A percentile compares a stretch with the other conserved stretches of the same genome.
These are phyloP conservation scores for Agrocybe chaxingu DNA, from an alignment of 768 basidiomycete genomes.

Conservation along the genomic window DNA sequence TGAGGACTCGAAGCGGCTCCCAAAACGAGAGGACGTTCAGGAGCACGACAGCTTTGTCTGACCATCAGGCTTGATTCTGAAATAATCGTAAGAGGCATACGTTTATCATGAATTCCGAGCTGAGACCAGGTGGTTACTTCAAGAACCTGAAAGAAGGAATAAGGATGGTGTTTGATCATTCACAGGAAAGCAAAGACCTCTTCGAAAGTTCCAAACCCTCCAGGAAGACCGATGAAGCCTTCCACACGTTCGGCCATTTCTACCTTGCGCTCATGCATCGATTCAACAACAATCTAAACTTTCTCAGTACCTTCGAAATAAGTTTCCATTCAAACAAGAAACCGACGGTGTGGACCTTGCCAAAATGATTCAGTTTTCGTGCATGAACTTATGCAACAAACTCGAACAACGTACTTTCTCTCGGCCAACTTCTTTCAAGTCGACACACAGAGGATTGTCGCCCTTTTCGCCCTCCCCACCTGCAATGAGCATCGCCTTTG, in stretches of 20 bases:
- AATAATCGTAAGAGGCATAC: conserved; percentile 30
- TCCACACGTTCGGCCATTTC: conserved; percentile 82
- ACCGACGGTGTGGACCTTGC: conserved; percentile 29
- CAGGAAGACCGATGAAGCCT: conserved; percentile 88
- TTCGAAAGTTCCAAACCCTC: conserved; percentile 94
- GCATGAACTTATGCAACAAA: neutral
- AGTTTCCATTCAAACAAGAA: neutral
- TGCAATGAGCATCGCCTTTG: conserved; percentile 66
- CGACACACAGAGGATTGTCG: conserved; percentile 9
- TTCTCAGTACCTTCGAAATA: neutral
- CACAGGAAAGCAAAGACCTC: conserved; percentile 47
- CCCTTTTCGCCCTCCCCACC: conserved; percentile 62
- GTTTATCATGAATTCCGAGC: conserved; percentile 81
- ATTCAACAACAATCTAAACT: conserved; percentile 62
- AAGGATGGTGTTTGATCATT: neutral
- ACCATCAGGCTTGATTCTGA: neutral
- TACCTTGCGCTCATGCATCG: conserved; percentile 88
- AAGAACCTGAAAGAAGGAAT: conserved; percentile 49
- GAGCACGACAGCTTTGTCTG: conserved; percentile 65
- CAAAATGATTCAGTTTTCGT: neutral
- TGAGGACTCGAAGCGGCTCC: conserved; percentile 74
- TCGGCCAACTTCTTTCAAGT: conserved; percentile 22
- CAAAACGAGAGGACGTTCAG: conserved; percentile 86
- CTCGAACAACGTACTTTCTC: conserved; percentile 19
- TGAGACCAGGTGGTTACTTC: conserved; percentile 97